Evolutionary conservation across 2,329 filamentous ascomycete genomes (phyloP), one percentile per base, ranked within the genome.

Genomic region (Zarea fungicola): DNA sequence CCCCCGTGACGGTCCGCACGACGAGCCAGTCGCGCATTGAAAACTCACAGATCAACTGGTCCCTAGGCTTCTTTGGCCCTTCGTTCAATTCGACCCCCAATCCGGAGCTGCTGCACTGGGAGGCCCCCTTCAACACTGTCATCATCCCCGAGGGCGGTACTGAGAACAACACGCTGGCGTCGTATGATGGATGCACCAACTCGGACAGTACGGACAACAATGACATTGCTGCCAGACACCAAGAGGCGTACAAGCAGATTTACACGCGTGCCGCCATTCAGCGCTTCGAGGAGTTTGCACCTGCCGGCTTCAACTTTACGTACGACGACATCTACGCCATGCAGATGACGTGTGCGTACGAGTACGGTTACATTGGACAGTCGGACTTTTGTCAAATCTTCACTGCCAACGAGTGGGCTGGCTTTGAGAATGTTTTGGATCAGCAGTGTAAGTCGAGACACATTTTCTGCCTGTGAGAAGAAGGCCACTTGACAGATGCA

Each of bases 351-450:
- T 81, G 77, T 54, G 72, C 74, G 3, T 81, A 80, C 55, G 77
- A 81, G 58, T 65, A 63, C 40, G 71, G 64, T 31, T 76, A 71
- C 53, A 66, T 79, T 14, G 73, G 74, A 18, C 61, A 60, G 49
- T 77, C 72, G 4, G 66, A 72, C 26, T 90, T 92, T 66, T 93
- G 88, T 63, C 58, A 61, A 11, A 69, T 92, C 22, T 92, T 93
- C 68, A 81, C 76, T 0, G 62, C 73, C 19, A 61, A 74, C 2
- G 86, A 91, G 65, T 92, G 85, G 84, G 67, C 70, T 22, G 65
- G 77, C 32, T 92, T 90, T 63, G 76, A 77, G 49, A 72, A 73
- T 52, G 72, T 70, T 3, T 60, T 78, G 9, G 77, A 80, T 53
- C 68, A 77, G 29, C 70, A 74, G 46, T 81, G 73, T 64, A 69